Percentiles rank a stretch among this genome's conserved stretches.
These are phyloP conservation scores for Przewalskia tangutica DNA, from an alignment of 257 asterid species.

Conservation along the genomic window DNA sequence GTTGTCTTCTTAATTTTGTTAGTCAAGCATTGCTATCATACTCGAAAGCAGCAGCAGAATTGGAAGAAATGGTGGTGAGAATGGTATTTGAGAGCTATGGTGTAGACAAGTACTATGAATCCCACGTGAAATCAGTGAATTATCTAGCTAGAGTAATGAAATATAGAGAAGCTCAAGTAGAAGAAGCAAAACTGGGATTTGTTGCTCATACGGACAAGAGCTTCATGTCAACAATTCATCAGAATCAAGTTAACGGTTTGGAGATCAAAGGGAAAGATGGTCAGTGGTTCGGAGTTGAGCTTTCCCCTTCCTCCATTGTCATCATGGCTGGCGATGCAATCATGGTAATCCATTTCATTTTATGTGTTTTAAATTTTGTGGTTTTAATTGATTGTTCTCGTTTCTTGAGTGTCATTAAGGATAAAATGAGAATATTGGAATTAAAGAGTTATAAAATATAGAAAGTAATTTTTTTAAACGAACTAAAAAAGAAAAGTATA, in stretches of 20 bases:
- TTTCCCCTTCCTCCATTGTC: conserved; percentile 41
- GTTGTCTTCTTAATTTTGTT: not conserved
- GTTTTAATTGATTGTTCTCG: no score
- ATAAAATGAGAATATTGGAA: not conserved
- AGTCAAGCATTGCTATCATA: conserved; percentile 35
- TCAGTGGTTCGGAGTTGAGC: conserved; percentile 46
- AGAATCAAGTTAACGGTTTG: conserved; percentile 51
- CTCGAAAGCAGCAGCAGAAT: conserved; percentile 45
- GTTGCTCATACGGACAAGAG: conserved; percentile 72
- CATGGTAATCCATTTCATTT: conserved; percentile 29
- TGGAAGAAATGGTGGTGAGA: conserved; percentile 37
- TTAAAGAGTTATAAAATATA: no score
- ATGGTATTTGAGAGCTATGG: conserved; percentile 71
- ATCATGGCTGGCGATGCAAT: conserved; percentile 86
- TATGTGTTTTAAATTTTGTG: no score
- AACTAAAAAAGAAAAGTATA: no score
- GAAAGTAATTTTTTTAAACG: no score
- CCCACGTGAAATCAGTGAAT: conserved; percentile 24
- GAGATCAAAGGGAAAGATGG: conserved; percentile 60
- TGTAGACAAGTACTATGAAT: conserved; percentile 39
- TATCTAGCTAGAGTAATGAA: conserved; percentile 56
- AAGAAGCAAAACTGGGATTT: conserved; percentile 43
- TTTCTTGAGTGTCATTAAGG: not conserved
- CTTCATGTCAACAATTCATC: conserved; percentile 67
- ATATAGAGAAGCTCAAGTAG: conserved; percentile 30